Base-by-base conservation (phyloP, 1,284 basidiomycete species). In the Puccinia horiana region DNA sequence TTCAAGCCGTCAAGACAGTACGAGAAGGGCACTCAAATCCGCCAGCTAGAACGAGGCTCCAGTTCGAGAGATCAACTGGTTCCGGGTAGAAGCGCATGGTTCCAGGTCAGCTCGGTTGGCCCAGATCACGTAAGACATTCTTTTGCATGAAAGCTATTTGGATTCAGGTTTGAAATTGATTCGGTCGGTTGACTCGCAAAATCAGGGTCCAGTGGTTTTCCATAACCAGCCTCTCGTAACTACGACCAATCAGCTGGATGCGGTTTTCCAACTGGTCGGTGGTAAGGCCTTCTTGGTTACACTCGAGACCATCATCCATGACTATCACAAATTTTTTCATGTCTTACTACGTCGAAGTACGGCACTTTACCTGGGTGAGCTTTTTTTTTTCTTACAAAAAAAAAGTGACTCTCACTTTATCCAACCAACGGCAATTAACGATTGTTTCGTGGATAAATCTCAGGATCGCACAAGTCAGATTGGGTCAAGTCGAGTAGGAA, bases 1-100 rank as follows among this genome's bases (percentile, higher is more conserved):
- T 67, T 67, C 40, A 67, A 67, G 63, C 42, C 63, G 18, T 67
- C 63, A 40, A 67, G 63, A 40, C 37, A 42, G 40, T n/a, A 18
- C 16, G 29, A 4, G 18, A 40, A 67, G n/a, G 63, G 63, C 20
- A 11, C 63, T 14, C 20, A 67, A 35, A 42, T 12, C n/a, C 63
- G 37, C 37, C 63, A 6, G 63, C 1, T 32, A 23, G 5, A 42
- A 8, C 40, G 20, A 1, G 2, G 18, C 37, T 11, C 63, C 18
- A 40, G 40, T 23, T 42, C 3, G 14, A 9, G 32, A 63, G n/a
- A 37, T 12, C n/a, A 63, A 2, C 5, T 9, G 61, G 9, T 35
- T 63, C 18, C n/a, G 16, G 35, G 2, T 16, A 16, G 32, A 37
- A 63, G 61, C 18, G 2, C 61, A 2, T 37, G 23, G 61, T 8